A percentile compares a stretch with the other conserved stretches of the same genome.
phyloP scores from a whole-genome alignment of 495 filamentous ascomycete genomes.

The Penicillium waksmanii region DNA sequence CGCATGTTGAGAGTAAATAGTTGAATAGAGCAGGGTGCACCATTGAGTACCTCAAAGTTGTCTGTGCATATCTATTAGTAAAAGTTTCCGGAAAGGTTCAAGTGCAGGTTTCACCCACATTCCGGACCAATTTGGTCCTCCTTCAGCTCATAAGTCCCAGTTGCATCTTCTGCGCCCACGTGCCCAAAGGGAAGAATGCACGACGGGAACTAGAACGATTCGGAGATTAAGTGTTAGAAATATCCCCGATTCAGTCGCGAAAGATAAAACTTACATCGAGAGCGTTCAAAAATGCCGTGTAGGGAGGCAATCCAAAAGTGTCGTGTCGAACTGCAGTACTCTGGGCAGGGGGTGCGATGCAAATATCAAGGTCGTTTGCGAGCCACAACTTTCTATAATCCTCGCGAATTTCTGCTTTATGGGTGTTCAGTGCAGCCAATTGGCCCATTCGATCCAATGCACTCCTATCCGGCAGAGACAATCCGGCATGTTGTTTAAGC shows the following conservation, averaged over 20 bases:
- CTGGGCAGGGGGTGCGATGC: conserved; percentile 44
- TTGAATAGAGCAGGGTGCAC: conserved; percentile 27
- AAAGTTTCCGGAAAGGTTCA: neutral
- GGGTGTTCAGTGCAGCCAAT: conserved; percentile 23
- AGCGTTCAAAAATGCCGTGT: conserved; percentile 47
- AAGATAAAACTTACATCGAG: conserved; percentile 43
- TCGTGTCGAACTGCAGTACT: conserved; percentile 51
- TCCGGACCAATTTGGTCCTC: conserved; percentile 19
- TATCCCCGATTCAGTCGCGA: neutral
- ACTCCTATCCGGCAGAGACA: conserved; percentile 17
- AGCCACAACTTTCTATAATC: conserved; percentile 38
- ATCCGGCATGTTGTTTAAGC: conserved; percentile 1
- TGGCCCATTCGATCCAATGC: conserved; percentile 20
- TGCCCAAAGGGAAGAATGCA: conserved; percentile 36
- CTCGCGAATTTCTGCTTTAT: conserved; percentile 22
- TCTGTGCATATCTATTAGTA: conserved; percentile 15
- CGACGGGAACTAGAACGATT: conserved; percentile 34
- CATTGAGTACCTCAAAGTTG: conserved; percentile 22
- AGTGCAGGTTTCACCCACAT: conserved; percentile 12
- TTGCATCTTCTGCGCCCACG: conserved; percentile 17
- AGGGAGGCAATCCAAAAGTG: conserved; percentile 43
- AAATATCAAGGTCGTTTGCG: conserved; percentile 41
- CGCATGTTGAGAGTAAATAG: conserved; percentile 30
- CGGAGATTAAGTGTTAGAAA: neutral
- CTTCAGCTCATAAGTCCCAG: conserved; percentile 16